Base-by-base conservation (phyloP, 2,329 filamentous ascomycete species). In the Aspergillus sp. region DNA sequence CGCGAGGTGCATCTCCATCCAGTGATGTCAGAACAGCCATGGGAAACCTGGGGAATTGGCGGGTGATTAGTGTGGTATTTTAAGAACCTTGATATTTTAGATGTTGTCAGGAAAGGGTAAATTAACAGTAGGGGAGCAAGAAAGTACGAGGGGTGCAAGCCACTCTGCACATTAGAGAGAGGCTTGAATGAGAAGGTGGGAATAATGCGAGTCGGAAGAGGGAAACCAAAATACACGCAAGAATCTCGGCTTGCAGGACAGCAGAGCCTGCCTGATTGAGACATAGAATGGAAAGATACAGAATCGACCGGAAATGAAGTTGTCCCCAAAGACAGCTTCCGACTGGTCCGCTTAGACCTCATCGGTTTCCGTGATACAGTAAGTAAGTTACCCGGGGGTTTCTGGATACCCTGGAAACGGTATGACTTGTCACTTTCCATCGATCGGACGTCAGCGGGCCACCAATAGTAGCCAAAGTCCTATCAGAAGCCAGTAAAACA, bases 1-100 rank as follows among this genome's bases (percentile, higher is more conserved):
- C 59, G 55, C 55, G 56, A 55, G 41, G 56, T 36, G 50, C 55
- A 56, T 52, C 32, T 36, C 47, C 23, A 55, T 59, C 54, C 52
- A 56, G 48, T 65, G 48, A 56, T 43, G 55, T 48, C 57, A 57
- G 45, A 15, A 7, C 19, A 7, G 19, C 10, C 6, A 15, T 45
- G 41, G 19, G 13, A 21, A 45, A 45, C 41, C 41, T 45, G 41
- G 41, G 41, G 41, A 45, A 45, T 23, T 45, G n/a, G 41, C 19
- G 41, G 19, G 41, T 21, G 41, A 19, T 21, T 45, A 45, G 41
- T 45, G 41, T 21, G 41, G 41, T 45, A 19, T 19, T 43, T 15
- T 36, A 13, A 36, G 32, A 36, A 19, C 5, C 12, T 12, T 15
- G 19, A 45, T 45, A 45, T 5, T 52, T 36, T 5, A 36, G 12